Conservation (phyloP, 2,329 filamentous ascomycete species). For the Penicillium sp. region DNA sequence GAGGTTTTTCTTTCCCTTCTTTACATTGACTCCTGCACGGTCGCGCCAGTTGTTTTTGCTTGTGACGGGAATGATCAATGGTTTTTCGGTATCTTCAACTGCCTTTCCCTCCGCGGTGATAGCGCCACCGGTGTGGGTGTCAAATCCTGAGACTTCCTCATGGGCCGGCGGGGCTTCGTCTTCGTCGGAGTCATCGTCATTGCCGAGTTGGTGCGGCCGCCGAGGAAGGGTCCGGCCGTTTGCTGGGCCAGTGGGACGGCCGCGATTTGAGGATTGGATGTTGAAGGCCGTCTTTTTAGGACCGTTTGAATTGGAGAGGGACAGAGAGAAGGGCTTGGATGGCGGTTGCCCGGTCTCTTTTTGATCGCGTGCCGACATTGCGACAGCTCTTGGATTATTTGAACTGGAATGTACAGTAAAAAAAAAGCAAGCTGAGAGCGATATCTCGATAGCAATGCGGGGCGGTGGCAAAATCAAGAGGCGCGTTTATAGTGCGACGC, state of each 20-base stretch:
- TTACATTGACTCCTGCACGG: conserved; percentile 47
- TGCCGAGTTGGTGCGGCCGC: conserved; percentile 33
- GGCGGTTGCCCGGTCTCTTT: neutral
- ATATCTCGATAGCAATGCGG: conserved; percentile 11
- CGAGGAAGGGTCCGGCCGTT: conserved; percentile 28
- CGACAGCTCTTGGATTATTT: neutral
- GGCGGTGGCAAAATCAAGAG: conserved; percentile 26
- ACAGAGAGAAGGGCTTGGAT: conserved; percentile 44
- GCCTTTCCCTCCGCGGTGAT: conserved; percentile 41
- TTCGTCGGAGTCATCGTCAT: conserved; percentile 56
- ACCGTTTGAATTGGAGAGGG: conserved; percentile 39
- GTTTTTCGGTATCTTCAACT: conserved; percentile 52
- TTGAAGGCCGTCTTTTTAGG: conserved; percentile 38
- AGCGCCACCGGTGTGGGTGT: conserved; percentile 45
- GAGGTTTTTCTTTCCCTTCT: conserved; percentile 61
- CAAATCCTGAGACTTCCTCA: conserved; percentile 58
- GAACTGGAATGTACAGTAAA: neutral
- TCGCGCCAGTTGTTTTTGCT: conserved; percentile 76
- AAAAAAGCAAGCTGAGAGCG: conserved; percentile 4
- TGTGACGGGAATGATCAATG: conserved; percentile 77
- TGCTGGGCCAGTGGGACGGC: conserved; percentile 19
- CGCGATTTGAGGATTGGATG: conserved; percentile 29
- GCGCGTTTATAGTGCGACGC: conserved; percentile 2
- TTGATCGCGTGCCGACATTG: conserved; percentile 22
- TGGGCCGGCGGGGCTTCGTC: conserved; percentile 39